These are phyloP conservation scores for Trichothecium roseum DNA, from an alignment of 2,329 filamentous ascomycete genomes.

Conservation along the genomic window DNA sequence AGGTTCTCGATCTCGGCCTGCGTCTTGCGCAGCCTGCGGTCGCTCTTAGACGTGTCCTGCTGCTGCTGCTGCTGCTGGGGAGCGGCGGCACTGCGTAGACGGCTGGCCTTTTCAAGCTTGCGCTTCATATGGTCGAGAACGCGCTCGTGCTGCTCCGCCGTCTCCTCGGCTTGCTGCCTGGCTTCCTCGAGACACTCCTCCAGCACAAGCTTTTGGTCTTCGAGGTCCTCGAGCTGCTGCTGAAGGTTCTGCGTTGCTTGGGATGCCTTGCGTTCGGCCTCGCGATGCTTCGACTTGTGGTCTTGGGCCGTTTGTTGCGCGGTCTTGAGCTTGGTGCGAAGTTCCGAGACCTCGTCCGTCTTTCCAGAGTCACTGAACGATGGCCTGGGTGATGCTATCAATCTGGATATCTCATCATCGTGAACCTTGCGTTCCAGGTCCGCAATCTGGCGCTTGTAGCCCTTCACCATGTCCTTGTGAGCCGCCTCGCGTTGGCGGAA, in stretches of 20 bases:
- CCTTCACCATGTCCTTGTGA: conserved; percentile 52
- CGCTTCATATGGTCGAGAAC: conserved; percentile 17
- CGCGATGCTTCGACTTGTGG: conserved; percentile 34
- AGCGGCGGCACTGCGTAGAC: conserved; percentile 29
- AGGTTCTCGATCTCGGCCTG: conserved; percentile 58
- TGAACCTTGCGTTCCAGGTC: conserved; percentile 60
- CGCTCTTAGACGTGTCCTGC: conserved; percentile 38
- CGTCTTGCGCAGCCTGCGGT: conserved; percentile 49
- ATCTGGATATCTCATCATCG: conserved; percentile 46
- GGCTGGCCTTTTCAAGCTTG: conserved; percentile 40
- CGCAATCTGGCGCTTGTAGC: conserved; percentile 52
- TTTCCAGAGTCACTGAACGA: conserved; percentile 42
- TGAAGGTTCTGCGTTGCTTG: conserved; percentile 37
- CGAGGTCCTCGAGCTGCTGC: conserved; percentile 42
- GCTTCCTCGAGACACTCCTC: conserved; percentile 49
- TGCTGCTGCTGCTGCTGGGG: too few species aligned
- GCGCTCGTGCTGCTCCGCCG: conserved; percentile 24
- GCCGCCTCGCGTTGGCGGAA: conserved; percentile 54
- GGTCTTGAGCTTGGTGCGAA: conserved; percentile 50
- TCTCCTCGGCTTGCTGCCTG: conserved; percentile 39
- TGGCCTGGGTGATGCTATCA: conserved; percentile 32
- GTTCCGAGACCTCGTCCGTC: conserved; percentile 45
- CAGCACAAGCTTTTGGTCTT: conserved; percentile 47
- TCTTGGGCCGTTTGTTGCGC: conserved; percentile 51
- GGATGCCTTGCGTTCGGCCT: conserved; percentile 36